Conservation (phyloP, 345 rosid genomes). For the Eucalyptus cloeziana region DNA sequence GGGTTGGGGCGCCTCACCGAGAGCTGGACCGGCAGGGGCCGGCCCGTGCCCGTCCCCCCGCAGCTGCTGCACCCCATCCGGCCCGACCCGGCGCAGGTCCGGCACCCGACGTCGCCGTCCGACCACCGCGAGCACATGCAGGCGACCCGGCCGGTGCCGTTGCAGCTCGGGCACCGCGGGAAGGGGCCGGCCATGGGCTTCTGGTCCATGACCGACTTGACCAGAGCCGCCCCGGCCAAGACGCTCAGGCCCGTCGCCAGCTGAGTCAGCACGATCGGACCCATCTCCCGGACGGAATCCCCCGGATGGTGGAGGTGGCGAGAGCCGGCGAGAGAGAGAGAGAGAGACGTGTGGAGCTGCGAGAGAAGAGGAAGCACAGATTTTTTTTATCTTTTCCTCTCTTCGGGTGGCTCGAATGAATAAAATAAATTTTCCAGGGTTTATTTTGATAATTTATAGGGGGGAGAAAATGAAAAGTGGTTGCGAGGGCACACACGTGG, state of each 20-base stretch:
- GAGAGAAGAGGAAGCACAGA: background rate
- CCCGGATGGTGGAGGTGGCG: background rate
- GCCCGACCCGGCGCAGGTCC: conserved; percentile 87
- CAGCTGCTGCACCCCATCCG: conserved; percentile 72
- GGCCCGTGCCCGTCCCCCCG: conserved; percentile 87
- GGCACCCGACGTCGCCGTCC: conserved; percentile 84
- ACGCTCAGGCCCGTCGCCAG: conserved; percentile 77
- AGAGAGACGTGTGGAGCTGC: background rate
- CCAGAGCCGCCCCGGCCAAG: conserved; percentile 75
- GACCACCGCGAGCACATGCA: conserved; percentile 89
- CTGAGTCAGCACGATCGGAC: conserved; percentile 69
- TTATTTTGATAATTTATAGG: background rate
- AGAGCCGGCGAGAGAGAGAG: background rate
- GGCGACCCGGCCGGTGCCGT: conserved; percentile 75
- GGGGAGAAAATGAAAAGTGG: background rate
- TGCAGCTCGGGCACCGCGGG: conserved; percentile 59
- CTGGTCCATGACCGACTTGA: conserved; percentile 78
- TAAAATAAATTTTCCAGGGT: background rate
- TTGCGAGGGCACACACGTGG: conserved; percentile 35
- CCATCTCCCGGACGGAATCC: conserved; percentile 16
- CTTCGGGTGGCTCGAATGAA: background rate
- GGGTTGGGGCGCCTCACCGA: conserved; percentile 43
- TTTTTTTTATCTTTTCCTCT: background rate
- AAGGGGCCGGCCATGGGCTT: conserved; percentile 85
- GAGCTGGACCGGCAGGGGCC: conserved; percentile 72